Percentiles rank a stretch among this genome's conserved stretches.
These are phyloP conservation scores for Strobilomyces echinocephalus DNA, from an alignment of 768 basidiomycete genomes.

Conservation along the genomic window DNA sequence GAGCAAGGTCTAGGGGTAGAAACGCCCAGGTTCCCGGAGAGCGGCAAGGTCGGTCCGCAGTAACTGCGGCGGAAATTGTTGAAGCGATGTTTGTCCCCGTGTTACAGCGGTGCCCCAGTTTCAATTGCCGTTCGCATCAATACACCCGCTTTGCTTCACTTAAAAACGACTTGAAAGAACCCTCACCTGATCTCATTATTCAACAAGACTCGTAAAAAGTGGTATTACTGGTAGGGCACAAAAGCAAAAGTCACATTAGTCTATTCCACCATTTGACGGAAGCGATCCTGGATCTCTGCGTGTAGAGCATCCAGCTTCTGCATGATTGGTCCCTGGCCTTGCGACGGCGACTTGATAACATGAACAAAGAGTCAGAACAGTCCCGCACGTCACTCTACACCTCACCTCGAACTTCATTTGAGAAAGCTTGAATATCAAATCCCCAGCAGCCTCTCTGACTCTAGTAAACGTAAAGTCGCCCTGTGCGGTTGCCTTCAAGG, in stretches of 20 bases:
- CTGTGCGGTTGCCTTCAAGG: slow-evolving; percentile 77
- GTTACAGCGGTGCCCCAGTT: too few species aligned
- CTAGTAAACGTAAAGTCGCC: slow-evolving; percentile 79
- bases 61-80: background rate
- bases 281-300: slow-evolving; percentile 87
- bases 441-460: slow-evolving; percentile 81
- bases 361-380: slow-evolving; percentile 11
- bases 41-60: slow-evolving; percentile 5
- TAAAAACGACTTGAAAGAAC: too few species aligned
- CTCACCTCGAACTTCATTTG: slow-evolving; percentile 98
- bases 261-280: slow-evolving; percentile 81
- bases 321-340: slow-evolving; percentile 80
- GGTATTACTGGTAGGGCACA: slow-evolving; percentile 27
- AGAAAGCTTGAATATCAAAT: slow-evolving; percentile 95
- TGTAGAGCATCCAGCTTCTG: slow-evolving; percentile 78
- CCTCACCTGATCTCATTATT: background rate
- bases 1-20: background rate
- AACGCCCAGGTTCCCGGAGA: background rate
- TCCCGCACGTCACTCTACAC: background rate
- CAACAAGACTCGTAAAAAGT: background rate
- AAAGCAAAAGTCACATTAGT: slow-evolving; percentile 6
- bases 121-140: too few species aligned
- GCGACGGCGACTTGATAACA: slow-evolving; percentile 70
- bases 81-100: background rate
- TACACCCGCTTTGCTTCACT: too few species aligned